Base-by-base conservation (phyloP, 1,284 basidiomycete species). In the Cutaneotrichosporon curvatum region DNA sequence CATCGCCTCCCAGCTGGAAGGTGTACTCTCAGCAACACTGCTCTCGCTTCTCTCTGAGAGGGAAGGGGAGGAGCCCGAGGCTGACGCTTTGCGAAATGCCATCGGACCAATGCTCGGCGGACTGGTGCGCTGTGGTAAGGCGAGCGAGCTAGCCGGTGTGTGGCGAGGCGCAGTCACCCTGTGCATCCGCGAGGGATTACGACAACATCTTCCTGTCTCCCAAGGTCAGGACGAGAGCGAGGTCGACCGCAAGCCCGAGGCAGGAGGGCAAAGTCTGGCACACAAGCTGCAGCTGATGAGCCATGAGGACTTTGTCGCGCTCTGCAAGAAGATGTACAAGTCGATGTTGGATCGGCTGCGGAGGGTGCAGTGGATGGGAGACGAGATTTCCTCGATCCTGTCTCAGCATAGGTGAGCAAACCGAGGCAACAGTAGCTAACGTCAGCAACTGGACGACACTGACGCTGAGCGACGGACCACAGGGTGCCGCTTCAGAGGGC, bases 161-260 rank as follows among this genome's bases (percentile, higher is more conserved):
- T 97, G 90, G 85, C 75, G 85, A 55, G 83, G 87, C 37, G 79
- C 80, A 1, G 84, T 84, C 10, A 73, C 89, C 48, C 72, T 72
- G 10, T 81, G 85, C 48, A 75, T 92, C 19, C 74, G 78, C 50
- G 76, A 77, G 14, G 75, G 81, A 4, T 21, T 50, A 30, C 35
- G 70, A 52, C 49, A 68, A 63, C 61, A 66, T 48, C 48, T 67
- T 14, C 62, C 63, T 2, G 47, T 57, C 1, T 43, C 43, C 15
- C 55, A 51, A 33, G 47, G 41, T 14, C 80, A 82, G 34, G 63
- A 75, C 15, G 80, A 78, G 4, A 78, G 75, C 11, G 76, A 78
- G 21, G 56, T 61, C n/a, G 71, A 72, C 48, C 59, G 45, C 15
- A 54, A 58, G 31, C 55, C 42, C 28, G 63, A 61, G 50, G 34